A percentile compares a stretch with the other conserved stretches of the same genome.
These are phyloP conservation scores for Coelastrella sp. DNA, from an alignment of 139 green algal species.

Conservation along the genomic window DNA sequence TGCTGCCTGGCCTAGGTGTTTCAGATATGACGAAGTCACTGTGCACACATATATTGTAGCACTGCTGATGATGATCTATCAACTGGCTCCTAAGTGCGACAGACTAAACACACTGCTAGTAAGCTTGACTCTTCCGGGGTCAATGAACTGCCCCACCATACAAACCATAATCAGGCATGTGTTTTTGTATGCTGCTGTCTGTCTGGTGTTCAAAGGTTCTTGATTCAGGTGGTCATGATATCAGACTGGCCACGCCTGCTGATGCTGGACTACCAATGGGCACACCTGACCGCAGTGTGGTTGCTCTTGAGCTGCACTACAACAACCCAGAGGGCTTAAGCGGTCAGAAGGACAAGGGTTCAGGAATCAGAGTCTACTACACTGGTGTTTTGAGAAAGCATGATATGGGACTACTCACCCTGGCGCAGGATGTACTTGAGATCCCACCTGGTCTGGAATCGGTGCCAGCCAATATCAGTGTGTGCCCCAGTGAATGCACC, in stretches of 20 bases:
- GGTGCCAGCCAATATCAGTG: slow-evolving; percentile 4
- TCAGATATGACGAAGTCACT: no score
- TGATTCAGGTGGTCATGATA: not conserved
- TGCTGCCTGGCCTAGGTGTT: no score
- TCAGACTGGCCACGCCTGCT: not conserved
- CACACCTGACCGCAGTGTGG: not conserved
- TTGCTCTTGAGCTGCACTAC: slow-evolving; percentile 50
- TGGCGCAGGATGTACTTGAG: slow-evolving; percentile 16
- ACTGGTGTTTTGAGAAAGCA: slow-evolving; percentile 17
- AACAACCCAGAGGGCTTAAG: slow-evolving; percentile 42
- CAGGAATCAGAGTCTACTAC: slow-evolving; percentile 26
- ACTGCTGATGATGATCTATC: no score
- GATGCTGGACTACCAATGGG: slow-evolving; percentile 23
- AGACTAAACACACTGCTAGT: no score
- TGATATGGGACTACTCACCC: slow-evolving; percentile 35
- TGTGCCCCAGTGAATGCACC: slow-evolving; percentile 21
- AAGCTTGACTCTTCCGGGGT: no score
- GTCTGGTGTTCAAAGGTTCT: not conserved
- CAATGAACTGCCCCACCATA: no score
- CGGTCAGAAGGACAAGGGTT: slow-evolving; percentile 29
- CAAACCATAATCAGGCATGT: no score
- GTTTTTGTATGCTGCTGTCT: not conserved
- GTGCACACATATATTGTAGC: no score
- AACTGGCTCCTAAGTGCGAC: no score
- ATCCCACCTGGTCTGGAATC: not conserved